These are phyloP conservation scores for Neospora caninum DNA, from an alignment of 169 alveolate species.

Conservation along the genomic window DNA sequence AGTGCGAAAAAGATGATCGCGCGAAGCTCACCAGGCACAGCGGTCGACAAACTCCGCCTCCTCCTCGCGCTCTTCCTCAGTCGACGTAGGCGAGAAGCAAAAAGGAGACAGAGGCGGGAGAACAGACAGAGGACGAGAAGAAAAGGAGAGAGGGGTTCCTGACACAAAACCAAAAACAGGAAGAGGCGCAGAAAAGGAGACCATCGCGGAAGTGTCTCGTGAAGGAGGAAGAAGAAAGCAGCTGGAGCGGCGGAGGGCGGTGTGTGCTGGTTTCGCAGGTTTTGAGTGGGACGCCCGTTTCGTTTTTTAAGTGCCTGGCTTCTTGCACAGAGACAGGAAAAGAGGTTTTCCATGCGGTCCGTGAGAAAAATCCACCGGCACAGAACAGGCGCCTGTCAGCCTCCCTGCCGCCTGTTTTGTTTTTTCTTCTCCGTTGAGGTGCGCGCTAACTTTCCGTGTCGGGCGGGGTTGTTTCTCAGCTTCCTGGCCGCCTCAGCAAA, in stretches of 20 bases:
- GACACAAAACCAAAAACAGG: constrained; percentile 41
- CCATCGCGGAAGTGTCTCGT: no score
- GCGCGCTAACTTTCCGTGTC: background rate
- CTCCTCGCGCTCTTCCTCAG: constrained; percentile 44
- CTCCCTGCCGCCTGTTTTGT: no score
- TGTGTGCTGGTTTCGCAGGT: no score
- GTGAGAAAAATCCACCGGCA: no score
- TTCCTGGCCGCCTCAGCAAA: background rate
- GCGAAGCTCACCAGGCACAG: background rate
- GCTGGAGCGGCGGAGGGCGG: no score
- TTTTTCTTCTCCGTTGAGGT: background rate
- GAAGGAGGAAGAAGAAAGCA: no score
- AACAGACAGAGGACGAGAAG: background rate
- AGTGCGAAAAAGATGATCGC: background rate
- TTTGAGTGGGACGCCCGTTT: no score
- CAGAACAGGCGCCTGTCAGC: no score
- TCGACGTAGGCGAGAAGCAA: background rate
- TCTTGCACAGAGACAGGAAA: no score
- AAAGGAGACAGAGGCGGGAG: background rate
- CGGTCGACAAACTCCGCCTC: constrained; percentile 44
- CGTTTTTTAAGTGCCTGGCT: no score
- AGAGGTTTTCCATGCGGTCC: no score
- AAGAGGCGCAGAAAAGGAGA: no score
- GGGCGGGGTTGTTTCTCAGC: background rate
- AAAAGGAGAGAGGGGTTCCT: constrained; percentile 24